A percentile compares a stretch with the other conserved stretches of the same genome.
phyloP scores from a whole-genome alignment of 2,329 filamentous ascomycete genomes.

The Phyllosticta citriasiana region DNA sequence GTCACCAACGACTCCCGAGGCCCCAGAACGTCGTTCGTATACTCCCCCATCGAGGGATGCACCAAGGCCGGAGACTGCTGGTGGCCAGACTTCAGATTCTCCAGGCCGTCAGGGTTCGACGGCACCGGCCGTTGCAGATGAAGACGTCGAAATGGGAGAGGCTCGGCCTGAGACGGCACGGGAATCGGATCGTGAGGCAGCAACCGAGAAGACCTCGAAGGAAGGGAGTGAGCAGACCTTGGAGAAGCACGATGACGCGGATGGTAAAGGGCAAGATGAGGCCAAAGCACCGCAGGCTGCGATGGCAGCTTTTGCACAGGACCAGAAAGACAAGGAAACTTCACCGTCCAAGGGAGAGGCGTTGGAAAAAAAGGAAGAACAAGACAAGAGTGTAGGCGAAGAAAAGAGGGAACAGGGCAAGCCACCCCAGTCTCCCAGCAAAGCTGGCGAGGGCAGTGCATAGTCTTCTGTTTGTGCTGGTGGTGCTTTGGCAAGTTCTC shows the following conservation, averaged over 20 bases:
- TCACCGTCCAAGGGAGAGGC: neutral
- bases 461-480: neutral
- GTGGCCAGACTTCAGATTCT: neutral
- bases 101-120: neutral
- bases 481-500: neutral
- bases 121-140: neutral
- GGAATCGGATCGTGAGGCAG: neutral
- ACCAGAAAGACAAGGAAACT: neutral
- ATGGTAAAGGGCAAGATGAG: neutral
- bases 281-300: neutral
- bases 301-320: neutral
- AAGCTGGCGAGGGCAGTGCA: neutral
- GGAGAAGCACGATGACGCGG: neutral
- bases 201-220: neutral
- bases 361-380: neutral
- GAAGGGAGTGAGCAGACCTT: neutral
- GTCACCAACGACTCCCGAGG: neutral
- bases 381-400: neutral
- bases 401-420: neutral
- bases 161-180: conserved; percentile 1
- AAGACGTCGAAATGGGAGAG: conserved; percentile 10
- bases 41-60: neutral
- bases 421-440: neutral
- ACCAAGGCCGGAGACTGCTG: neutral
- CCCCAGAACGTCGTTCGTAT: neutral